Evolutionary conservation across 2,329 filamentous ascomycete species (phyloP), one percentile per base, ranked within the genome.

Genomic region (Penicillium sp.): DNA sequence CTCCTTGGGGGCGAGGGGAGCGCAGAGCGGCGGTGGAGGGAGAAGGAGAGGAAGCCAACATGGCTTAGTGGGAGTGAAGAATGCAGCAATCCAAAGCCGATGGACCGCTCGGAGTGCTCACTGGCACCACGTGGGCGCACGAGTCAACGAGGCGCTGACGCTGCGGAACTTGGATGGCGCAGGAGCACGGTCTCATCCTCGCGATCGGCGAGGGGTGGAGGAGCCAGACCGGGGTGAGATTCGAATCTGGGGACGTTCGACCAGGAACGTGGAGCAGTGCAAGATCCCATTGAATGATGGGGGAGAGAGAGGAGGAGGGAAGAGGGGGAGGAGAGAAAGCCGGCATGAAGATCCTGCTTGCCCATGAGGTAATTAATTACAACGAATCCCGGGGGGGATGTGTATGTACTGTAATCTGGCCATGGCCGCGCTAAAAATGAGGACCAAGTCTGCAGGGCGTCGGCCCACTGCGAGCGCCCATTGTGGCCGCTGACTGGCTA

Each of bases 41-140:
- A 39, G 67, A 69, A 28, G 67, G 64, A 43, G 67, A 69, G 18
- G 67, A 68, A 45, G 63, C 58, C 54, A 68, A 60, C 63, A 69
- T 68, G 39, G 38, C 41, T 48, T 49, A 36, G 23, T 16, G 23
- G 10, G 17, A 23, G 21, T 20, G 27, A 41, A 32, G 53, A 56
- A 56, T 56, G 51, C 36, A 51, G 41, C 23, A 42, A 33, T 39
- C 29, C 38, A 10, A 28, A 39, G 32, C n/a, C n/a, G n/a, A 36
- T 39, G 33, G 44, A 50, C 43, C 51, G 49, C 34, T 54, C 43
- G 47, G 50, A 54, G 40, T 41, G 50, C 45, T 53, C 51, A 54
- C 56, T 48, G 48, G 47, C 55, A 61, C 59, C 61, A 65, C 62
- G 62, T 64, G 60, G 62, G 62, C 52, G 55, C 53, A 62, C 51